Evolutionary conservation across 164 flowering plant species (phyloP).

Genomic region (Nymphaea thermarum): DNA sequence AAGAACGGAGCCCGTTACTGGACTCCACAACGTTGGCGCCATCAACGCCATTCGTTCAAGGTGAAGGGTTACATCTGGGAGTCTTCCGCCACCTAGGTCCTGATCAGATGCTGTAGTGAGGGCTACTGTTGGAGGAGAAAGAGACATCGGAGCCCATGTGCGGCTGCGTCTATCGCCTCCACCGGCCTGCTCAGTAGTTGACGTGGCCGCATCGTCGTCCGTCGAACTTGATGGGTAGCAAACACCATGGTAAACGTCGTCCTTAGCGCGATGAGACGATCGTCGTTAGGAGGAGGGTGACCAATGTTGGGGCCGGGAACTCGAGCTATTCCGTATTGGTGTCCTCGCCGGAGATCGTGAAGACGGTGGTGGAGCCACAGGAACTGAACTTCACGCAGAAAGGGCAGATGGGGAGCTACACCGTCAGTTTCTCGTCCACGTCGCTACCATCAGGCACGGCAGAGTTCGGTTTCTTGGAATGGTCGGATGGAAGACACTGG

Average conservation of each 20-base stretch:
- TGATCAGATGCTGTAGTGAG: too few species aligned
- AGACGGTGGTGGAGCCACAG: slow-evolving; percentile 41
- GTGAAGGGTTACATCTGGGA: too few species aligned
- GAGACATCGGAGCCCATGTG: too few species aligned
- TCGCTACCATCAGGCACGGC: not conserved
- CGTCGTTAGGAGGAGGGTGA: slow-evolving; percentile 34
- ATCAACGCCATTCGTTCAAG: slow-evolving; percentile 67
- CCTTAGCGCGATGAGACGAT: too few species aligned
- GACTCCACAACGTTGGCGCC: slow-evolving; percentile 48
- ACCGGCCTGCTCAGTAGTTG: too few species aligned
- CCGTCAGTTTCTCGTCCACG: slow-evolving; percentile 1
- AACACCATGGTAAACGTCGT: too few species aligned
- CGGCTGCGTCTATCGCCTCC: too few species aligned
- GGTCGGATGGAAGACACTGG: too few species aligned
- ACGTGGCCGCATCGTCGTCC: too few species aligned
- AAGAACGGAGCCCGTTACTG: slow-evolving; percentile 30
- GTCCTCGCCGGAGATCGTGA: slow-evolving; percentile 21
- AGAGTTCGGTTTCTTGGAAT: not conserved
- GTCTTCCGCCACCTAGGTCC: too few species aligned
- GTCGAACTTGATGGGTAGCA: too few species aligned
- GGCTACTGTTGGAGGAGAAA: too few species aligned
- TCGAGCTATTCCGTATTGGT: slow-evolving; percentile 42
- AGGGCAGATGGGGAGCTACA: slow-evolving; percentile 23
- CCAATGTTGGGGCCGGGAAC: slow-evolving; percentile 59
- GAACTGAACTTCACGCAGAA: slow-evolving; percentile 25